Base-by-base conservation (phyloP, 768 basidiomycete species). In the Daedaleopsis nitida region DNA sequence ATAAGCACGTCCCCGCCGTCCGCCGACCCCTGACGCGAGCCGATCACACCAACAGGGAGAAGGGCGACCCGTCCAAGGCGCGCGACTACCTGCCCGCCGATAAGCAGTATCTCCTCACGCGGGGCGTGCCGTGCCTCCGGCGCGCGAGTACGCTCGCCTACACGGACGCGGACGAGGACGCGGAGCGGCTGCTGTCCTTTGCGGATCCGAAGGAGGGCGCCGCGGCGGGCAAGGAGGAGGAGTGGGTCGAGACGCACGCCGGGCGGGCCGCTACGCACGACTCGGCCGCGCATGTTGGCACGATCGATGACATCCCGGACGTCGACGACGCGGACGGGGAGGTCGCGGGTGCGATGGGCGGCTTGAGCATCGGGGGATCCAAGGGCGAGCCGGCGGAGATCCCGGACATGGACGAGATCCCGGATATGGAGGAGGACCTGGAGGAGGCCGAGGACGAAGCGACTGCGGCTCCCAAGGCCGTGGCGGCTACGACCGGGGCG, bases 171-270 rank as follows among this genome's bases (percentile, higher is more conserved):
- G 96, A 98, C 72, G 96, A 97, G 75, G 97, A 98, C 69, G 93
- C 91, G 0, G 96, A 99, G 74, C 91, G 94, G 44, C 78, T 98
- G 23, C 83, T 99, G 49, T 86, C 85, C 38, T 94, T 98, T 66
- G 91, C 83, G 0, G 88, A 88, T 68, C 77, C 83, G 14, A 81
- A 82, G 4, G 35, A 43, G 52, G 52, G 19, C 24, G 38, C 38
- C 27, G 77, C 77, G 5, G 77, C 80, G 9, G 81, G 79, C 6
- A 76, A 73, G 34, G 85, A 83, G 27, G 95, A 97, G 61, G 96
- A 98, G 67, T 99, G 97, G 97, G 97, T 99, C 19, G 94, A 98
- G 74, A 99, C 97, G 12, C 97, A 99, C 72, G 89, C 95, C 0
- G 91, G 91, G 4, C 85, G 92, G 65, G 83, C 83, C 66, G 23